phyloP scores from a whole-genome alignment of 495 filamentous ascomycete species.

The Aeminium ludgeri region DNA sequence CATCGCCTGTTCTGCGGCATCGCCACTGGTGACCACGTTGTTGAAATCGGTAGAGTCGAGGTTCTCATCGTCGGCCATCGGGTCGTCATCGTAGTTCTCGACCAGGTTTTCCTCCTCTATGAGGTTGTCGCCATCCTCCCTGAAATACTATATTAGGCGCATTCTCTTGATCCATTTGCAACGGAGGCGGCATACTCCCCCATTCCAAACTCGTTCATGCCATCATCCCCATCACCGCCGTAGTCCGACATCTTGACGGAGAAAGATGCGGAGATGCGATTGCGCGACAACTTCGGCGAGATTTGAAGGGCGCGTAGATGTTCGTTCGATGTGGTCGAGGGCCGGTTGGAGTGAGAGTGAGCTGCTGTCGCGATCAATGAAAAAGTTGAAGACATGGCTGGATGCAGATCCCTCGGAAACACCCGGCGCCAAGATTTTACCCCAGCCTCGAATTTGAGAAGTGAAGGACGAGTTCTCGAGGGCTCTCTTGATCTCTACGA shows the following conservation, averaged over 20 bases:
- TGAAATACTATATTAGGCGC: constrained; percentile 5
- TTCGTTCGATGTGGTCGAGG: too few relatives aligned
- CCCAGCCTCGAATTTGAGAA: too few relatives aligned
- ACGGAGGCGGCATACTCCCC: constrained; percentile 15
- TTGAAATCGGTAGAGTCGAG: constrained; percentile 33
- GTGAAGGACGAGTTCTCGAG: too few relatives aligned
- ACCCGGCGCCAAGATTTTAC: too few relatives aligned
- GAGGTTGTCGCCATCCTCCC: constrained; percentile 49
- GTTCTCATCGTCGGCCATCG: constrained; percentile 29
- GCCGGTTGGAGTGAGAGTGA: background rate
- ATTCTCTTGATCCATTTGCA: background rate
- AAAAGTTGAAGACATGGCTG: background rate
- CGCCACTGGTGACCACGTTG: constrained; percentile 54
- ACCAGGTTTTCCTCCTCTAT: constrained; percentile 31
- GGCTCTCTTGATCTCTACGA: too few relatives aligned
- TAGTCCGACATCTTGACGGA: constrained; percentile 60
- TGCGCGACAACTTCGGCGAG: too few relatives aligned
- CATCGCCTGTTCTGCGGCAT: constrained; percentile 47
- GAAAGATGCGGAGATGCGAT: too few relatives aligned
- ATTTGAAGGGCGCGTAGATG: too few relatives aligned
- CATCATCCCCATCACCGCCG: constrained; percentile 52
- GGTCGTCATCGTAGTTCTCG: constrained; percentile 15
- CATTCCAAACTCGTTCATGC: constrained; percentile 29
- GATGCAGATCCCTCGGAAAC: too few relatives aligned
- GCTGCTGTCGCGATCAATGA: background rate